These are phyloP conservation scores for Aspergillus fijiensis DNA, from an alignment of 2,329 filamentous ascomycete genomes.

Conservation along the genomic window DNA sequence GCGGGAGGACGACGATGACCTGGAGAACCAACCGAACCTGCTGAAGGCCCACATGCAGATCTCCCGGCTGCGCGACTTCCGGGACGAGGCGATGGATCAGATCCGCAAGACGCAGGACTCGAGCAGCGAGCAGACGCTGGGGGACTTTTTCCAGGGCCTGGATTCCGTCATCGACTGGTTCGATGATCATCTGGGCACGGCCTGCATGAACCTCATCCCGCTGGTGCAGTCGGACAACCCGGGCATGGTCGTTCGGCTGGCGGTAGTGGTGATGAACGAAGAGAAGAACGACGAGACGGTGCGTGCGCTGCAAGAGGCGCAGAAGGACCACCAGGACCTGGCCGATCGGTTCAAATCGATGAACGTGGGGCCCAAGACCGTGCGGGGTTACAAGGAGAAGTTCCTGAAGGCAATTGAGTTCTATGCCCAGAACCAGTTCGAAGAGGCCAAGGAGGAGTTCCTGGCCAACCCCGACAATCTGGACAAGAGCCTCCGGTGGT, in stretches of 20 bases:
- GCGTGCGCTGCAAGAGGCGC: constrained; percentile 85
- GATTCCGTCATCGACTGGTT: constrained; percentile 92
- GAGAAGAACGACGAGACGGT: constrained; percentile 95
- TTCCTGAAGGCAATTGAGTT: constrained; percentile 78
- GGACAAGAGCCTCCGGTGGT: constrained; percentile 91
- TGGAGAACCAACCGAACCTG: constrained; percentile 88
- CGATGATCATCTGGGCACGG: constrained; percentile 85
- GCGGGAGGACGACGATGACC: constrained; percentile 77
- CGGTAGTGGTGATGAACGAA: constrained; percentile 89
- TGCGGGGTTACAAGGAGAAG: constrained; percentile 95
- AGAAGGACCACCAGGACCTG: constrained; percentile 94
- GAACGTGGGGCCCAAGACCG: constrained; percentile 85
- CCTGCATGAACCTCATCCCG: constrained; percentile 86
- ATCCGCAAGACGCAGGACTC: constrained; percentile 74
- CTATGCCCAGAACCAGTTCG: constrained; percentile 72
- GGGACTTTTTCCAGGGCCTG: constrained; percentile 83
- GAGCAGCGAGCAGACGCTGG: constrained; percentile 75
- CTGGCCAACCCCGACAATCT: constrained; percentile 77
- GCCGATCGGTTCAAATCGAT: constrained; percentile 93
- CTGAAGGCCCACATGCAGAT: constrained; percentile 88
- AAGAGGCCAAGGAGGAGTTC: constrained; percentile 70
- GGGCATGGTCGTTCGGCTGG: constrained; percentile 84
- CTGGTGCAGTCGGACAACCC: constrained; percentile 84
- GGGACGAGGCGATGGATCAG: constrained; percentile 95
- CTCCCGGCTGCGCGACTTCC: constrained; percentile 86